Percentiles rank a stretch among this genome's conserved stretches.
These are phyloP conservation scores for Lodderomyces beijingensis DNA, from an alignment of 1,139 yeast species.

Conservation along the genomic window DNA sequence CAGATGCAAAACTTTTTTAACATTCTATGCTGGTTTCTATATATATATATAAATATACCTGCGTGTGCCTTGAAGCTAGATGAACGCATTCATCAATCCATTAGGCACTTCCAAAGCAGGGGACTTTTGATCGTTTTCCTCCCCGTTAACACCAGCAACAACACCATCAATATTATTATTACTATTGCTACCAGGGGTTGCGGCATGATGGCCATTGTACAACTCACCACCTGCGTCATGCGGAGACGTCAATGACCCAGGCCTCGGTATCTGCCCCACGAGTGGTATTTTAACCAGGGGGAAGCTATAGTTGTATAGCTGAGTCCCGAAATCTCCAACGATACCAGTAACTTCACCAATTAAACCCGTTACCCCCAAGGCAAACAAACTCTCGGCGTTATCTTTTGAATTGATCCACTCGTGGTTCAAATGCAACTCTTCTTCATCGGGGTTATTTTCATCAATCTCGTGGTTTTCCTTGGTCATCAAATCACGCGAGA, in stretches of 20 bases:
- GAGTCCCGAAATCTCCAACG: slow-evolving; percentile 37
- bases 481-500: slow-evolving; percentile 33
- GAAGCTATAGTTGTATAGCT: slow-evolving; percentile 27
- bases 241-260: slow-evolving; percentile 8
- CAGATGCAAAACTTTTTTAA: too few species aligned
- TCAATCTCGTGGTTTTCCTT: slow-evolving; percentile 36
- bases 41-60: too few species aligned
- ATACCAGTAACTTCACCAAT: slow-evolving; percentile 58
- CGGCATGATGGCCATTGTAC: too few species aligned
- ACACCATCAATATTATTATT: slow-evolving; percentile 5
- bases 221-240: too few species aligned
- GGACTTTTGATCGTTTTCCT: too few species aligned
- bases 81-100: too few species aligned
- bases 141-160: slow-evolving; percentile 17
- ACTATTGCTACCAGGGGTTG: background rate
- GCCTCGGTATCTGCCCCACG: slow-evolving; percentile 13
- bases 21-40: too few species aligned
- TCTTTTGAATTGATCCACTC: slow-evolving; percentile 50
- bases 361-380: slow-evolving; percentile 71
- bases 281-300: slow-evolving; percentile 12
- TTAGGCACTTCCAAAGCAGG: too few species aligned
- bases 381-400: slow-evolving; percentile 50
- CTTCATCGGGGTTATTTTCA: slow-evolving; percentile 14
- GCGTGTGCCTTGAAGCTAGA: too few species aligned
- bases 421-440: slow-evolving; percentile 8